Evolutionary conservation across 2,329 filamentous ascomycete genomes (phyloP), one percentile per base, ranked within the genome.

Genomic region (Cordyceps militaris): DNA sequence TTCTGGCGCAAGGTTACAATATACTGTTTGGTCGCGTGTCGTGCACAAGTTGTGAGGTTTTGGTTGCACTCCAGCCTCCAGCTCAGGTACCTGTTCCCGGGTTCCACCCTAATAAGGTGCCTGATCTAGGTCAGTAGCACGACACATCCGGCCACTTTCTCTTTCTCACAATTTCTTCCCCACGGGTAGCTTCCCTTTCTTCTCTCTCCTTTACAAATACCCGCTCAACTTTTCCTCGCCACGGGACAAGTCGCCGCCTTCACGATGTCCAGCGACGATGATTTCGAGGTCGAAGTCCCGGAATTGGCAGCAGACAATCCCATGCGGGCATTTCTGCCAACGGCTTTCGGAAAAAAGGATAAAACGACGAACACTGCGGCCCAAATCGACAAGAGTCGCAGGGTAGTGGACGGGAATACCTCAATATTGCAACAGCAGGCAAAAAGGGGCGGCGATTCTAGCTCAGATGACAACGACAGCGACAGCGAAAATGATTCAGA

Each of bases 281-380:
- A 86, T 48, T 75, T 78, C 64, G 76, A 81, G 61, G 74, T 86
- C 43, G 81, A 85, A 64, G 66, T 63, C 30, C 77, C 80, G 19
- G 76, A 78, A 34, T 66, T 86, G 60, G 78, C 79, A 34, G 75
- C 74, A 21, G 83, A 90, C 67, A 87, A 91, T 62, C 85, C 86
- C 42, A 81, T 93, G 78, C 82, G 86, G 67, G 80, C 84, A 52
- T 95, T 91, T 68, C 75, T 97, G 60, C 92, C 93, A 0, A 79
- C 85, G 2, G 84, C 89, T 0, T 97, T 97, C 69, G 93, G 93
- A 54, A 96, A 93, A 71, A 87, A 88, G 69, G 80, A 84, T 38
- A 86, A 83, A 64, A 83, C 86, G 62, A 77, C 88, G 64, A 84
- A 96, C 71, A 79, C 93, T 62, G 82, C 85, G 55, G 86, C 86